A percentile compares a stretch with the other conserved stretches of the same genome.
These are phyloP conservation scores for Pleurotus salmoneostramineus DNA, from an alignment of 768 basidiomycete species.

Conservation along the genomic window DNA sequence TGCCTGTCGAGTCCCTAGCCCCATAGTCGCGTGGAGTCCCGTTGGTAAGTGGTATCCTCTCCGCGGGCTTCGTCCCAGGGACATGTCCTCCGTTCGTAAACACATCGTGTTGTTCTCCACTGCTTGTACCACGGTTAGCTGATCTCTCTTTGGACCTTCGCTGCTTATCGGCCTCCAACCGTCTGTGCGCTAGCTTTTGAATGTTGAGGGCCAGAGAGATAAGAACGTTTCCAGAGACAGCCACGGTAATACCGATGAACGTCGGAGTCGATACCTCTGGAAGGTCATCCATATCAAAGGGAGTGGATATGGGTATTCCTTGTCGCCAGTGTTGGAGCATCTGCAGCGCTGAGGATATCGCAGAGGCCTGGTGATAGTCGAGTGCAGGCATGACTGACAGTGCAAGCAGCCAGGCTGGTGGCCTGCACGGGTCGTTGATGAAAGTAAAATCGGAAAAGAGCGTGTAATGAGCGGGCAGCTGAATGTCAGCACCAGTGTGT, in stretches of 20 bases:
- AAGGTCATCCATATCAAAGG: conserved; percentile 24
- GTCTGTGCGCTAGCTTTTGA: conserved; percentile 87
- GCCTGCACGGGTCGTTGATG: neutral
- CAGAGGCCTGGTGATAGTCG: neutral
- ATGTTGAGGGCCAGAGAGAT: conserved; percentile 89
- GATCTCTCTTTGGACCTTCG: conserved; percentile 5
- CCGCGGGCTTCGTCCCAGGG: neutral
- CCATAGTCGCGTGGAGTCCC: conserved; percentile 9
- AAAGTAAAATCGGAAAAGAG: neutral
- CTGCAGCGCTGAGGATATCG: neutral
- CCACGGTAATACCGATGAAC: conserved; percentile 76
- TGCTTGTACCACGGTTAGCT: neutral
- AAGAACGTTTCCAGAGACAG: conserved; percentile 81
- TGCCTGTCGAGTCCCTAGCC: conserved; percentile 3
- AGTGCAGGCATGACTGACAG: neutral
- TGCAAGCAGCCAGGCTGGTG: neutral
- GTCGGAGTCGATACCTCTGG: conserved; percentile 54
- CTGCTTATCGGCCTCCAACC: conserved; percentile 42
- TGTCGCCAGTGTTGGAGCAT: neutral
- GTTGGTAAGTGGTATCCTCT: conserved; percentile 4
- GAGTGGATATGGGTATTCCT: neutral
- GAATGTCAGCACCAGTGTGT: neutral
- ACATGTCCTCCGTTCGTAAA: neutral
- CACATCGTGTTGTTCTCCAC: neutral
- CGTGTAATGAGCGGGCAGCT: neutral